These are phyloP conservation scores for Solanum chmielewskii DNA, from an alignment of 257 asterid species.

Conservation along the genomic window DNA sequence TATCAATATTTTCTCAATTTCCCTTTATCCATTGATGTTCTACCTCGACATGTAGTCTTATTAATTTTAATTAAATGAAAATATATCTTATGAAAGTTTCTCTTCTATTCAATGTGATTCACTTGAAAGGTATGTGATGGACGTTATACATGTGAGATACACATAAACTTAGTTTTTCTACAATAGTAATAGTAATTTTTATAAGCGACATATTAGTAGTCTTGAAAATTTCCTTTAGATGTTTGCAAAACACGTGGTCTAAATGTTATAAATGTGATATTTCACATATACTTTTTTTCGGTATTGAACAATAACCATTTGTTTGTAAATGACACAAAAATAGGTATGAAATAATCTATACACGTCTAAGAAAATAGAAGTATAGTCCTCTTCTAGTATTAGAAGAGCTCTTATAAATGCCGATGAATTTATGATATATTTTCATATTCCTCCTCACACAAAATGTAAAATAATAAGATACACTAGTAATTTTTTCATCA, in stretches of 20 bases:
- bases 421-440: too few species aligned
- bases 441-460: neutral
- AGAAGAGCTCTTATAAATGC: neutral
- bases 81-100: too few species aligned
- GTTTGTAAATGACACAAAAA: neutral
- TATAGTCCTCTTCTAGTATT: neutral
- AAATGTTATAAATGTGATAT: neutral
- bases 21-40: too few species aligned
- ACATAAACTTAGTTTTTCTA: too few species aligned
- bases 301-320: neutral
- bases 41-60: too few species aligned
- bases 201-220: neutral
- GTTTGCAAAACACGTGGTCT: neutral
- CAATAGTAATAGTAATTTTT: too few species aligned
- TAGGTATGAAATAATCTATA: neutral
- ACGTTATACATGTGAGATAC: neutral
- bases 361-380: neutral
- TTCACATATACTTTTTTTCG: neutral
- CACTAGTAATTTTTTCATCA: neutral
- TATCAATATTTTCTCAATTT: too few species aligned
- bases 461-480: neutral
- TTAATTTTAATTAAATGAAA: too few species aligned
- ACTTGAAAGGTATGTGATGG: neutral
- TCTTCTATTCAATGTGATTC: too few species aligned
- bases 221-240: neutral